Evolutionary conservation across 495 filamentous ascomycete genomes (phyloP).

Genomic region (Aspergillus haitiensis): DNA sequence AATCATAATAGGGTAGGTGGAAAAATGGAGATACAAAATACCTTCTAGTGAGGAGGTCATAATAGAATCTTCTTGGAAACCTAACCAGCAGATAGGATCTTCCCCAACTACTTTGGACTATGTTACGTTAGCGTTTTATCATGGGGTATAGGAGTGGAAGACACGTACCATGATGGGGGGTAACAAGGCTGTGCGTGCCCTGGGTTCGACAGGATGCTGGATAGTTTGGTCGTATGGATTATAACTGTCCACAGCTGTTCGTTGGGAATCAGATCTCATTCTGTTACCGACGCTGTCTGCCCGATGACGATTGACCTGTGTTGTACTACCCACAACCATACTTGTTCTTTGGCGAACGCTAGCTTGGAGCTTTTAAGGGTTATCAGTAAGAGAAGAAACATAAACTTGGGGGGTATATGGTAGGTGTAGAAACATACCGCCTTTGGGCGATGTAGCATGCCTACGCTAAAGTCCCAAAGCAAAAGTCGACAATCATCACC

Average conservation of each 20-base stretch:
- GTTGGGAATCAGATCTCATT: constrained; percentile 66
- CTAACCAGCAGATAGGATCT: constrained; percentile 85
- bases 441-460: constrained; percentile 89
- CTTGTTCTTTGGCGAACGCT: constrained; percentile 42
- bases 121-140: constrained; percentile 13
- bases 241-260: constrained; percentile 50
- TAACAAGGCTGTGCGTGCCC: constrained; percentile 76
- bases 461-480: constrained; percentile 96
- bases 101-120: constrained; percentile 83
- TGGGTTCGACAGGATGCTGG: constrained; percentile 77
- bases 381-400: constrained; percentile 11
- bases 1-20: neutral
- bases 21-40: constrained; percentile 37
- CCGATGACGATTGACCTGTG: constrained; percentile 71
- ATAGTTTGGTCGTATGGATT: constrained; percentile 49
- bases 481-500: constrained; percentile 89
- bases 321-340: constrained; percentile 46
- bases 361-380: constrained; percentile 48
- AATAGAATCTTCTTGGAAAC: constrained; percentile 87
- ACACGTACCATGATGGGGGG: constrained; percentile 83
- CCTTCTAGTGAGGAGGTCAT: constrained; percentile 88
- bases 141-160: neutral
- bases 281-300: constrained; percentile 61
- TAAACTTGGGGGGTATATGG: neutral
- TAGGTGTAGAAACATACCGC: constrained; percentile 52